Evolutionary conservation across 2,329 filamentous ascomycete species (phyloP).

Genomic region (Diaporthe longicolla): DNA sequence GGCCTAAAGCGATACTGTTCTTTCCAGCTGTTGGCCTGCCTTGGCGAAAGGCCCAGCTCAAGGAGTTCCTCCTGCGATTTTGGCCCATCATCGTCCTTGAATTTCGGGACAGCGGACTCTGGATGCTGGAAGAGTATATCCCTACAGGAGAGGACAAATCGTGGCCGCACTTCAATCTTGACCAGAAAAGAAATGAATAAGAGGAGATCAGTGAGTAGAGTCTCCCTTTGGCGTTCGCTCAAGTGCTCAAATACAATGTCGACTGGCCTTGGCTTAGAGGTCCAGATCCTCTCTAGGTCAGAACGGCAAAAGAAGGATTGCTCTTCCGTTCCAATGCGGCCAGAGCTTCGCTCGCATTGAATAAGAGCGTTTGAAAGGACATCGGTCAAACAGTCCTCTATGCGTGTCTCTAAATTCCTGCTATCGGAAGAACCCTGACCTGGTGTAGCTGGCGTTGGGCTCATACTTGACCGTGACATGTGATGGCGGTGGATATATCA

Average conservation of each 20-base stretch:
- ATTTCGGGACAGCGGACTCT: neutral
- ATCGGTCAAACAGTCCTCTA: slow-evolving; percentile 14
- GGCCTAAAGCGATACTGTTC: slow-evolving; percentile 39
- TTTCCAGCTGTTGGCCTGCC: slow-evolving; percentile 28
- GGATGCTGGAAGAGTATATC: neutral
- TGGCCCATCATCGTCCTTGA: slow-evolving; percentile 33
- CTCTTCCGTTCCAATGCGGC: neutral
- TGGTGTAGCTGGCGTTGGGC: neutral
- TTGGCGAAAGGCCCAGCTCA: slow-evolving; percentile 1
- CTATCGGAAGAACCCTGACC: neutral
- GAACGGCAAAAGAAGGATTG: slow-evolving; percentile 37
- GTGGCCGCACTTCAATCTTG: slow-evolving; percentile 8
- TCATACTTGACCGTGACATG: neutral
- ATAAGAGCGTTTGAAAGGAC: neutral
- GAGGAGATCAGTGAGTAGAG: slow-evolving; percentile 1
- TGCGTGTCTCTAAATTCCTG: neutral
- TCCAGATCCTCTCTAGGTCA: slow-evolving; percentile 28
- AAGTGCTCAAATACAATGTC: slow-evolving; percentile 29
- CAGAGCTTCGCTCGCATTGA: neutral
- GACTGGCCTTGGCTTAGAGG: neutral
- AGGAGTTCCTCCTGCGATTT: neutral
- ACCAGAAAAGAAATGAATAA: slow-evolving; percentile 39
- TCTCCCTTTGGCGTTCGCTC: slow-evolving; percentile 9
- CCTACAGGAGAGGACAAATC: slow-evolving; percentile 15
- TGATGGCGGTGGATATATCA: neutral